phyloP scores from a whole-genome alignment of 2,329 filamentous ascomycete genomes.

The Fusarium annulatum region DNA sequence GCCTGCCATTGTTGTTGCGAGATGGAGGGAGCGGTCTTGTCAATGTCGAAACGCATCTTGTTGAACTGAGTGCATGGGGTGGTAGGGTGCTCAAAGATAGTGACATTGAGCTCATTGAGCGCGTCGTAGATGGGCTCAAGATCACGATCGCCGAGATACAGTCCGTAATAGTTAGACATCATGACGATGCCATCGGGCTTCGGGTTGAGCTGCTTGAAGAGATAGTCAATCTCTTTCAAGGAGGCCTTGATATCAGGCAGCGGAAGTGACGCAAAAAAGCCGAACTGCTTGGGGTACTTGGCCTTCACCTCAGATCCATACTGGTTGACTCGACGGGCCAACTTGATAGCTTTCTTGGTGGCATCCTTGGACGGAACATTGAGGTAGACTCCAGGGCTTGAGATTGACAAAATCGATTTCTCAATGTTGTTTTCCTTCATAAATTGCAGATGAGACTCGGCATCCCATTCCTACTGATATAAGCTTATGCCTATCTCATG shows the following conservation, averaged over 20 bases:
- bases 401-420: slow-evolving; percentile 7
- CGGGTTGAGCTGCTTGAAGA: neutral
- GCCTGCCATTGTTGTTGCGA: slow-evolving; percentile 20
- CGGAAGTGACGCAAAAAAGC: slow-evolving; percentile 9
- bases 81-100: slow-evolving; percentile 22
- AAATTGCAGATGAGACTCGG: slow-evolving; percentile 8
- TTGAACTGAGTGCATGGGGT: slow-evolving; percentile 23
- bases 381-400: slow-evolving; percentile 14
- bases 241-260: slow-evolving; percentile 10
- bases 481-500: accelerated
- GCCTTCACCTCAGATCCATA: slow-evolving; percentile 9
- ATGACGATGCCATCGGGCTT: slow-evolving; percentile 11
- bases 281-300: slow-evolving; percentile 11
- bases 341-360: neutral
- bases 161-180: slow-evolving; percentile 23
- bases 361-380: slow-evolving; percentile 3
- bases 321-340: neutral
- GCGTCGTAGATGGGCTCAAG: slow-evolving; percentile 12
- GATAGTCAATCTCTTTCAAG: neutral
- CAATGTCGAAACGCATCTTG: neutral
- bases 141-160: slow-evolving; percentile 10
- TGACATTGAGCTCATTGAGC: neutral
- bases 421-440: slow-evolving; percentile 21
- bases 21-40: neutral
- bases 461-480: neutral